These are phyloP conservation scores for Herpetomonas tarakana DNA, from an alignment of 208 protist genomes.

Conservation along the genomic window DNA sequence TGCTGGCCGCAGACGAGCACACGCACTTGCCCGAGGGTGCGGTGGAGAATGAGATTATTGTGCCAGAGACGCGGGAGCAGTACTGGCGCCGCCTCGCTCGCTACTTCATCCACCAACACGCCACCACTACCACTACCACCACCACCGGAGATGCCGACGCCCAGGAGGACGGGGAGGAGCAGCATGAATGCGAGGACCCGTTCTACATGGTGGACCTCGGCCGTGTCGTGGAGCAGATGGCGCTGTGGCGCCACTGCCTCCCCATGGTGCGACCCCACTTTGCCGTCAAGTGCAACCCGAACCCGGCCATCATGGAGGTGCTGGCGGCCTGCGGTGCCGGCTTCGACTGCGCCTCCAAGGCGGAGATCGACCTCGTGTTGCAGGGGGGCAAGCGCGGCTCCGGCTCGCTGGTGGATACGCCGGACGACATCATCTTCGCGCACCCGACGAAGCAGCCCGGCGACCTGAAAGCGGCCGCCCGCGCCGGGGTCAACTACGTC, in stretches of 20 bases:
- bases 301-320: slow-evolving; percentile 41
- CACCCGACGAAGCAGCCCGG: slow-evolving; percentile 84
- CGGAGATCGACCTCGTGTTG: slow-evolving; percentile 57
- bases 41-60: slow-evolving; percentile 7
- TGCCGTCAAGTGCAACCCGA: slow-evolving; percentile 85
- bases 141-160: too few relatives aligned
- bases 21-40: slow-evolving; percentile 1
- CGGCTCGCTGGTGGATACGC: slow-evolving; percentile 18
- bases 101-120: slow-evolving; percentile 30
- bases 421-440: slow-evolving; percentile 75
- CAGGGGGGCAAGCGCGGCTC: slow-evolving; percentile 9
- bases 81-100: slow-evolving; percentile 43
- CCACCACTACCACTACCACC: neutral
- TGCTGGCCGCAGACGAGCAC: neutral
- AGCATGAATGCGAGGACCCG: slow-evolving; percentile 44
- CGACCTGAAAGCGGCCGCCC: slow-evolving; percentile 54
- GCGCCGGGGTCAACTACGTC: slow-evolving; percentile 51
- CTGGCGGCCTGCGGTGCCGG: slow-evolving; percentile 61
- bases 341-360: slow-evolving; percentile 82
- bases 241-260: slow-evolving; percentile 50
- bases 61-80: slow-evolving; percentile 29
- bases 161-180: neutral
- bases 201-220: slow-evolving; percentile 84
- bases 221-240: slow-evolving; percentile 63
- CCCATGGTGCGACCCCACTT: slow-evolving; percentile 78